phyloP scores from a whole-genome alignment of 2,329 filamentous ascomycete species.

The Aspergillus puulaauensis region DNA sequence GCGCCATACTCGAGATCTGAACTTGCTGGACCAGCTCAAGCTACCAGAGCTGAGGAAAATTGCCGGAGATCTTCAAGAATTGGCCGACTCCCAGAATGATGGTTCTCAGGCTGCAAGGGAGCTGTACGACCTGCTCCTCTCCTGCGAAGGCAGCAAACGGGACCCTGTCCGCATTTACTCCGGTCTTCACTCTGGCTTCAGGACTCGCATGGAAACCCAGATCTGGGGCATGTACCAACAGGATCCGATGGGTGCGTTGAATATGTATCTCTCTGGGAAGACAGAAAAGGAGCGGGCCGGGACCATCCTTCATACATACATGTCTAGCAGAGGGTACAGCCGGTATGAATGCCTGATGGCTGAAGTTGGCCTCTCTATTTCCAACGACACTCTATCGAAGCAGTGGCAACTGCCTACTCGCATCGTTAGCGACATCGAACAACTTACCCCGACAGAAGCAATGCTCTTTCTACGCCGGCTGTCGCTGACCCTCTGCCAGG shows the following conservation, averaged over 20 bases:
- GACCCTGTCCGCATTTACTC: constrained; percentile 17
- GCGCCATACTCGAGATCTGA: constrained; percentile 22
- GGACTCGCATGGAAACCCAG: constrained; percentile 17
- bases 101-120: not conserved
- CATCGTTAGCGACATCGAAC: constrained; percentile 34
- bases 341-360: constrained; percentile 30
- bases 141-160: constrained; percentile 6
- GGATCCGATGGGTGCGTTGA: constrained; percentile 12
- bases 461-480: constrained; percentile 20
- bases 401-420: constrained; percentile 26
- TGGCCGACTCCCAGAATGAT: constrained; percentile 5
- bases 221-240: constrained; percentile 22
- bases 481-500: constrained; percentile 7
- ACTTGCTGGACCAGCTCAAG: constrained; percentile 20
- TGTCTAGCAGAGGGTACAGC: constrained; percentile 30
- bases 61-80: constrained; percentile 18
- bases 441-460: constrained; percentile 33
- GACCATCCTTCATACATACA: constrained; percentile 38
- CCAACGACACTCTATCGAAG: constrained; percentile 15
- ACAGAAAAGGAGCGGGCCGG: constrained; percentile 29
- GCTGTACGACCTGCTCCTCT: constrained; percentile 11
- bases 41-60: constrained; percentile 19
- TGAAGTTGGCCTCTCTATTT: constrained; percentile 31
- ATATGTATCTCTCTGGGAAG: constrained; percentile 37
- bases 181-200: constrained; percentile 25